Evolutionary conservation across 768 basidiomycete species (phyloP), one percentile per base, ranked within the genome.

Genomic region (Hortiboletus campestris): DNA sequence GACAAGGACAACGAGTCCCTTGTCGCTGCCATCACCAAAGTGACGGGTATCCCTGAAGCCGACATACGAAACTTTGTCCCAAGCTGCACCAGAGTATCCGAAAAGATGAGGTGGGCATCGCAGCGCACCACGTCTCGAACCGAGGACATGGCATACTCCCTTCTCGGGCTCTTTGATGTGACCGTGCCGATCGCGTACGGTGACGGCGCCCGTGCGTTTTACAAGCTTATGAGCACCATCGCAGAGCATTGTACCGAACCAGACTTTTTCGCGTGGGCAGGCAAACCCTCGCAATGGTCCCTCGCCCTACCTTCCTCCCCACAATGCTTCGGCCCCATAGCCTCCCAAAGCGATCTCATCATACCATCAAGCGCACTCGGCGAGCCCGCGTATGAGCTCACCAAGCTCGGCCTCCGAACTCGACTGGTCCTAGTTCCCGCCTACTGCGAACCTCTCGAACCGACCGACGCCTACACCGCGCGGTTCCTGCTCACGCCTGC

Each of bases 101-200:
- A 67, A 52, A 68, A 63, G 56, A 67, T 67, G 66, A 47, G 47
- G 19, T 67, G 66, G 66, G 61, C 59, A 8, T 65, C 66, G 12
- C 55, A 61, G 22, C 66, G 66, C 16, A 38, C 42, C 39, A 61
- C 66, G 5, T 53, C 63, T n/a, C 63, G 64, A 14, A 55, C 51
- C 11, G 66, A 67, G 43, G 66, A 67, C 56, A 45, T 43, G 36
- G 66, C 66, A 0, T 68, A 68, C 46, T 65, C 63, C 14, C 61
- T 67, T 11, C 53, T 68, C 10, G 66, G 61, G 3, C 57, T 67
- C 19, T 59, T 67, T 42, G 66, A 67, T 31, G 12, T 67, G 44
- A 42, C 42, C n/a, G 42, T 67, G 4, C 61, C 63, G 2, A 55
- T 67, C 20, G 54, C 66, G 12, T 67, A 67, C 43, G 66, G 66